Evolutionary conservation across 345 rosid species (phyloP), one percentile per base, ranked within the genome.

Genomic region (Bruguiera gymnorhiza): DNA sequence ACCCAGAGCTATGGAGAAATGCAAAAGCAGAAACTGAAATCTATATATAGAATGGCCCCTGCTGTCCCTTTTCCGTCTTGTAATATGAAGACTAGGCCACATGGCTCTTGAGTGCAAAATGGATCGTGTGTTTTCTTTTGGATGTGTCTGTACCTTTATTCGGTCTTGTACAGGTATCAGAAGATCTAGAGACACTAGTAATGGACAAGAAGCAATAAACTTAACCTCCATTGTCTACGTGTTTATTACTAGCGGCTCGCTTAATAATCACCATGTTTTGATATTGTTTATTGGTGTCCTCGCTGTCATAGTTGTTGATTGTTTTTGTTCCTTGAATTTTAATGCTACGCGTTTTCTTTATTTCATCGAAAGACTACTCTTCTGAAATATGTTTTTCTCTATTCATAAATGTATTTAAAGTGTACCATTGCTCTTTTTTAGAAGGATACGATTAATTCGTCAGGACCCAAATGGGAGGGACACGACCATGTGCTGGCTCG

Each of bases 1-100:
- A 21, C 86, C 89, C 70, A 79, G 83, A 75, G 89, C 89, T 26
- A 87, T 83, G 88, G 83, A 82, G 84, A 85, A 87, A 72, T 84
- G 81, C 87, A 82, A 81, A 81, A 84, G 79, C 85, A 83, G 84
- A 72, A 66, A 67, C 83, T 86, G 78, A 82, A 75, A 10, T 31
- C 23, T 56, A 20, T 30, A 52, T 46, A 29, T 23, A 16, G 3
- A n/a, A 36, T 30, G 59, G 34, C 32, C 6, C 13, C 21, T 20
- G 66, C 32, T 51, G 68, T 60, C 48, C 31, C 68, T 37, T 62
- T 60, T 27, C 30, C 11, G 58, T 30, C 58, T 50, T 48, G 70
- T 43, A 56, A 34, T 26, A n/a, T 59, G 76, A 72, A 50, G 66
- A 59, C 50, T 50, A 66, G 26, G 64, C 32, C 61, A 55, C 16